Evolutionary conservation across 179 eudicot species (phyloP).

Genomic region (Spinacia oleracea): DNA sequence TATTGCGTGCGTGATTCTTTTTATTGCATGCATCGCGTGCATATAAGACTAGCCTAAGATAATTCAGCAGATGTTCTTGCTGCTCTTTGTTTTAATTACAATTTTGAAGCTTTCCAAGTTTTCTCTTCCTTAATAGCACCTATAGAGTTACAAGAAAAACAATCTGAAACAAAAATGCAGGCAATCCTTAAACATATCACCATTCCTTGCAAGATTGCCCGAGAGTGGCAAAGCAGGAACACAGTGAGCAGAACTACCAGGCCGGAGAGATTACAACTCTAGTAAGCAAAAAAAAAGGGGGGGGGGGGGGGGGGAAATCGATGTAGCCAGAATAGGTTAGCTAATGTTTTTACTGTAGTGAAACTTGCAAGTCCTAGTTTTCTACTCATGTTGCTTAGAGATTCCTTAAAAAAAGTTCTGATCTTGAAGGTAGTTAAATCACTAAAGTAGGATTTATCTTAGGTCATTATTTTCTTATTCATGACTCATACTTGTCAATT

Average conservation of each 20-base stretch:
- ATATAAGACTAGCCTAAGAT: no score
- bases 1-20: no score
- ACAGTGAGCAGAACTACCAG: neutral
- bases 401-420: neutral
- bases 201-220: neutral
- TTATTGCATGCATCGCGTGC: no score
- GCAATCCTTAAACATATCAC: neutral
- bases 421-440: neutral
- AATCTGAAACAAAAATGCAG: neutral
- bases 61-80: no score
- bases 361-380: neutral
- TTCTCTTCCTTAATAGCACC: neutral
- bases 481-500: neutral
- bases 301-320: no score
- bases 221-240: neutral
- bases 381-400: neutral
- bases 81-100: no score
- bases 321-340: neutral
- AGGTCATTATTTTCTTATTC: neutral
- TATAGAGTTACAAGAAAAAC: neutral
- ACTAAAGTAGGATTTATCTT: constrained; percentile 4
- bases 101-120: neutral
- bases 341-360: neutral
- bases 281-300: neutral
- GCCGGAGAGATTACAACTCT: neutral